phyloP scores from a whole-genome alignment of 2,329 filamentous ascomycete species.

The Paecilomyces niveus region DNA sequence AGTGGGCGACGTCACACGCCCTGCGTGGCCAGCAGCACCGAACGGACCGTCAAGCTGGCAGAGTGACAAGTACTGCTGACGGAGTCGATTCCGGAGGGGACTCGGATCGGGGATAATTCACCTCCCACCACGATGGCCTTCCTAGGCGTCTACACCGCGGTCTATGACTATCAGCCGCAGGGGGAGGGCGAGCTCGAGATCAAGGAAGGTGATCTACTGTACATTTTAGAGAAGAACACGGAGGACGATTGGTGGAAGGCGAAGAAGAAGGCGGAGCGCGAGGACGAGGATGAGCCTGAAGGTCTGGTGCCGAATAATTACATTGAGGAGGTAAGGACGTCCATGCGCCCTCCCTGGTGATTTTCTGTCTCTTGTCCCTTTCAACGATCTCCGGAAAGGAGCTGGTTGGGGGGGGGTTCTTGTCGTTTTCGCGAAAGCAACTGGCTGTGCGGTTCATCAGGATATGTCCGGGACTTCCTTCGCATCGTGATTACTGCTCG shows the following conservation, averaged over 20 bases:
- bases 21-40: neutral
- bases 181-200: constrained; percentile 79
- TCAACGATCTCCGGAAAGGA: neutral
- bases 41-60: neutral
- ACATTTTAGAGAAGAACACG: constrained; percentile 72
- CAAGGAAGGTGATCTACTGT: constrained; percentile 78
- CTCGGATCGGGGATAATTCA: neutral
- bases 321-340: constrained; percentile 69
- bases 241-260: constrained; percentile 92
- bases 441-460: neutral
- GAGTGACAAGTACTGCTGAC: neutral
- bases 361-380: neutral
- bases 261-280: constrained; percentile 76
- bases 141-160: constrained; percentile 78
- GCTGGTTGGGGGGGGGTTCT: neutral
- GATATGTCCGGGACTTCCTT: neutral
- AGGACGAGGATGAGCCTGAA: constrained; percentile 85
- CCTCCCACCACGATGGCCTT: constrained; percentile 63
- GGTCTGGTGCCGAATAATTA: constrained; percentile 93
- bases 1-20: neutral
- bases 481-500: neutral
- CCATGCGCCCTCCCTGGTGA: neutral
- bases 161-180: constrained; percentile 90
- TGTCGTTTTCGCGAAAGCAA: neutral
- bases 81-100: neutral